These are phyloP conservation scores for Euphorbia celastroides DNA, from an alignment of 441 rosid species.

Conservation along the genomic window DNA sequence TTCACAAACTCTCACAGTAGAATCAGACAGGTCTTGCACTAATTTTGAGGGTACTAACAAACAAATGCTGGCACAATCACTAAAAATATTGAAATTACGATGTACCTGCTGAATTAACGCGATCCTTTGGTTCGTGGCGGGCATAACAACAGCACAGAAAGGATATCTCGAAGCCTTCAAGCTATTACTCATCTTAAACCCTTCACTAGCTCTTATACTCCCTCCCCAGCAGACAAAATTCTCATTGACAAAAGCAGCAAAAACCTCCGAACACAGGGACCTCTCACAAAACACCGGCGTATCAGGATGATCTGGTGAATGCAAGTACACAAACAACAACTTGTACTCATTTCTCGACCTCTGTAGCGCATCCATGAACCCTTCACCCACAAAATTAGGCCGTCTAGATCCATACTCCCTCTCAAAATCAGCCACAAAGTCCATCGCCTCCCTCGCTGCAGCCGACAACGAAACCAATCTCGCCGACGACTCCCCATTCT, in stretches of 20 bases:
- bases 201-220: slow-evolving; percentile 87
- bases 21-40: not conserved
- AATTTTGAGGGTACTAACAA: not conserved
- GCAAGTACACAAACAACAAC: slow-evolving; percentile 85
- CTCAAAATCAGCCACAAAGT: slow-evolving; percentile 66
- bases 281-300: slow-evolving; percentile 66
- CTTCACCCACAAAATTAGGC: slow-evolving; percentile 76
- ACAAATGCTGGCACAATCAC: not conserved
- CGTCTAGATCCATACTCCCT: slow-evolving; percentile 58
- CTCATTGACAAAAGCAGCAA: slow-evolving; percentile 73
- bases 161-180: slow-evolving; percentile 93
- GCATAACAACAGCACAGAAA: slow-evolving; percentile 94
- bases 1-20: not conserved
- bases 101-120: slow-evolving; percentile 88
- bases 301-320: slow-evolving; percentile 94
- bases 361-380: slow-evolving; percentile 91
- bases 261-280: slow-evolving; percentile 57
- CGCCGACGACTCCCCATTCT: slow-evolving; percentile 41
- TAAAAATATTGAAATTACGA: not conserved
- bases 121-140: slow-evolving; percentile 86
- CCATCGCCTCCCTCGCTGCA: slow-evolving; percentile 71
- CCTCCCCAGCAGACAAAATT: slow-evolving; percentile 96
- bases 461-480: slow-evolving; percentile 53
- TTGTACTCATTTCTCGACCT: slow-evolving; percentile 67
- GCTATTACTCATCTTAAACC: slow-evolving; percentile 98